Conservation (phyloP, 768 basidiomycete genomes). For the Fomitopsis serialis region DNA sequence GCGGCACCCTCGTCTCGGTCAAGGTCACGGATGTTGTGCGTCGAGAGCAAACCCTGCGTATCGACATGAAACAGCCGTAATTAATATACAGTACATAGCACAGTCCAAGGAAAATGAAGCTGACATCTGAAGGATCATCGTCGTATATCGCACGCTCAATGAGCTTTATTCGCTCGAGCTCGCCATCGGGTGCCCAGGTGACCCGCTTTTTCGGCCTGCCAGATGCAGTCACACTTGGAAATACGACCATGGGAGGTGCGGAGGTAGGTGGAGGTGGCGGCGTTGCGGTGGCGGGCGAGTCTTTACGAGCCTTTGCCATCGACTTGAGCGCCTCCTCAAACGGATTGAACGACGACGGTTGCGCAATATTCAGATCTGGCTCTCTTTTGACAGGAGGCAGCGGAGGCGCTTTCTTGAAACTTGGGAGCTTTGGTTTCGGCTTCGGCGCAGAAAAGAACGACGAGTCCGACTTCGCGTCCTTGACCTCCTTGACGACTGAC, state of each 20-base stretch:
- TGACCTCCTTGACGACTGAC: slow-evolving; percentile 52
- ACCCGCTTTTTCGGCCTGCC: slow-evolving; percentile 74
- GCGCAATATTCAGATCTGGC: slow-evolving; percentile 54
- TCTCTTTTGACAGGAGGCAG: slow-evolving; percentile 39
- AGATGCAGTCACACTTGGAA: slow-evolving; percentile 22
- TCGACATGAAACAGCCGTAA: slow-evolving; percentile 26
- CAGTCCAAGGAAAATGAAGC: slow-evolving; percentile 42
- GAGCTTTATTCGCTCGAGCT: slow-evolving; percentile 68
- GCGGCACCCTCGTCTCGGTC: slow-evolving; percentile 86
- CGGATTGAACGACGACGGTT: slow-evolving; percentile 73
- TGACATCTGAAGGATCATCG: slow-evolving; percentile 84
- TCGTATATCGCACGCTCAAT: slow-evolving; percentile 88
- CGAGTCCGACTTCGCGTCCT: slow-evolving; percentile 80
- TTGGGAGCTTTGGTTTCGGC: slow-evolving; percentile 77
- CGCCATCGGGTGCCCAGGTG: slow-evolving; percentile 69
- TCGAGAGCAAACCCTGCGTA: slow-evolving; percentile 65
- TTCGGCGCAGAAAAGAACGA: slow-evolving; percentile 89
- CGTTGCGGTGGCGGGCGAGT: slow-evolving; percentile 56
- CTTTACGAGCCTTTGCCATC: slow-evolving; percentile 63
- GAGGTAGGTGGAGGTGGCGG: slow-evolving; percentile 38
- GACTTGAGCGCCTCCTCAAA: slow-evolving; percentile 80
- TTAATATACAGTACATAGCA: slow-evolving; percentile 46
- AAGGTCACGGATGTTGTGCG: slow-evolving; percentile 76
- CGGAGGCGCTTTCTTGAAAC: slow-evolving; percentile 72
- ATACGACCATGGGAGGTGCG: slow-evolving; percentile 23